Conservation (phyloP, 768 basidiomycete species). For the Psilocybe tampanensis region DNA sequence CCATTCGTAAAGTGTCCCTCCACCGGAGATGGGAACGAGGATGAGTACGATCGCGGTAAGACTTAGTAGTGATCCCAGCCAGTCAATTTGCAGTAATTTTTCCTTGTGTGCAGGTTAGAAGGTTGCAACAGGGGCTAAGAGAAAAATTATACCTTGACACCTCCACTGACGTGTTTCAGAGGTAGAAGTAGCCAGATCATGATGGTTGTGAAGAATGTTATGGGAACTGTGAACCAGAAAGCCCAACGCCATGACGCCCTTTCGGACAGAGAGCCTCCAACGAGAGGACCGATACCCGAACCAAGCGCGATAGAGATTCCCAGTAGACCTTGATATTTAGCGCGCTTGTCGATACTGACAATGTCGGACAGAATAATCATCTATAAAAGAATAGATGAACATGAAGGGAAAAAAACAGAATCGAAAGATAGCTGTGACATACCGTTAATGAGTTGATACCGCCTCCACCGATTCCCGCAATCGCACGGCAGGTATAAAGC, state of each 20-base stretch:
- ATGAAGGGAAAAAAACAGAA: background rate
- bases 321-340: conserved; percentile 9
- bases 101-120: background rate
- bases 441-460: conserved; percentile 11
- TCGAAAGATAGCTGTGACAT: background rate
- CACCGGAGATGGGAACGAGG: conserved; percentile 5
- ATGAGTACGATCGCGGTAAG: conserved; percentile 6
- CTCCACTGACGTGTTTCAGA: conserved; percentile 6
- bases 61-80: conserved; percentile 6
- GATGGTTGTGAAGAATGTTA: conserved; percentile 4
- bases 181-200: conserved; percentile 7
- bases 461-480: conserved; percentile 10
- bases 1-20: conserved; percentile 9
- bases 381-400: background rate
- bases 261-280: conserved; percentile 7
- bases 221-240: conserved; percentile 9
- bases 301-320: conserved; percentile 9
- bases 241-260: conserved; percentile 10
- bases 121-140: background rate
- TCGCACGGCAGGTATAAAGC: conserved; percentile 8
- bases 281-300: conserved; percentile 6
- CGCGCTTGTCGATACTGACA: conserved; percentile 9
- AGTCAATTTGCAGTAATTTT: conserved; percentile 8
- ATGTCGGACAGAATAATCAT: conserved; percentile 12
- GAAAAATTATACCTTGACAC: background rate